Base-by-base conservation (phyloP, 352 stramenopile genomes). In the Phytophthora multivora region DNA sequence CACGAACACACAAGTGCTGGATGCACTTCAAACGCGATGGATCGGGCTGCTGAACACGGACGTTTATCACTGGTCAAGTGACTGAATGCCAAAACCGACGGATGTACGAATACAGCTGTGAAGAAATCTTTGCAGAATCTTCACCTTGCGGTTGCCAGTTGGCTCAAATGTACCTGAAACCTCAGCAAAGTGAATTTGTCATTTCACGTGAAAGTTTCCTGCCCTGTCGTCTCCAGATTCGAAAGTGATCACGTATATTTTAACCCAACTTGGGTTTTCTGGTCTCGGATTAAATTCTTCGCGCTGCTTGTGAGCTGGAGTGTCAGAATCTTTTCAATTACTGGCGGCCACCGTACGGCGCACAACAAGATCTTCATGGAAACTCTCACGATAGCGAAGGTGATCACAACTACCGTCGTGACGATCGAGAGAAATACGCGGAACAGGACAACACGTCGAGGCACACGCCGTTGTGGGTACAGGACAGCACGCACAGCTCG, bases 351-450 rank as follows among this genome's bases (percentile, higher is more conserved):
- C 23, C 51, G 51, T 13, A 51, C 51, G 3, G 51, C 39, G 26
- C 26, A 51, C 51, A 59, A 12, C 38, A 59, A 36, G 25, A 40
- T 36, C 30, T 51, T 51, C 39, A 59, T 45, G 21, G 51, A 59
- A 23, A 51, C 36, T 51, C 43, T 31, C 18, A 59, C 51, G 26
- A 59, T 45, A 38, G 39, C 21, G 39, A 59, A 51, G 3, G 40
- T 59, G 39, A 51, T 45, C 15, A 51, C 40, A 41, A 59, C 39
- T n/a, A 59, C 30, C 10, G 51, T 31, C n/a, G 18, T 43, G 18
- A 59, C n/a, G 28, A 59, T 51, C 33, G 51, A 26, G 41, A 43
- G 51, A 25, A 59, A 42, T 18, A 59, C 18, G 38, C 51, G 51
- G 50, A 51, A 49, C 11, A 41, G 5, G 5, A 51, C 18, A 13